Percentiles rank a stretch among this genome's conserved stretches.
Conservation (phyloP, 345 rosid genomes). For the Citrus reticulata region DNA sequence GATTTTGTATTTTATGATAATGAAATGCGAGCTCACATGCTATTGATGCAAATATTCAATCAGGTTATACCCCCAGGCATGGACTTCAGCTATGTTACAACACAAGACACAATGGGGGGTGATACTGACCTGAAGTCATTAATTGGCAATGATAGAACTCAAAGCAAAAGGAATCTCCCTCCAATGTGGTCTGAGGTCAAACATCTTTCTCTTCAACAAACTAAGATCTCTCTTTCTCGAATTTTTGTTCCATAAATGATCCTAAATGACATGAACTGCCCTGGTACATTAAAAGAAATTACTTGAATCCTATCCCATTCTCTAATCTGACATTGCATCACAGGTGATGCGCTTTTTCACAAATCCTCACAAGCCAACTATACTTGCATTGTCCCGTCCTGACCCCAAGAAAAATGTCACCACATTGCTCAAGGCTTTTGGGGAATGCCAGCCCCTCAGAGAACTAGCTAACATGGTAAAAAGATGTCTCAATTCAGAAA, state of each 20-base stretch:
- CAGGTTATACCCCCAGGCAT: slow-evolving; percentile 72
- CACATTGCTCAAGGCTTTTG: slow-evolving; percentile 87
- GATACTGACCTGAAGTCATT: slow-evolving; percentile 52
- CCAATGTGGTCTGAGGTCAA: slow-evolving; percentile 84
- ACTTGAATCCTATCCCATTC: background rate
- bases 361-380: slow-evolving; percentile 89
- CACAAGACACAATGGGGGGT: slow-evolving; percentile 49
- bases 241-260: background rate
- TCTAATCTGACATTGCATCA: slow-evolving; percentile 14
- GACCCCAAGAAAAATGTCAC: slow-evolving; percentile 92
- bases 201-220: slow-evolving; percentile 1
- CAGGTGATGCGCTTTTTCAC: slow-evolving; percentile 88
- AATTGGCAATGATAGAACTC: slow-evolving; percentile 54
- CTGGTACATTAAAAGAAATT: background rate
- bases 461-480: slow-evolving; percentile 91
- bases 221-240: background rate
- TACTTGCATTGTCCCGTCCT: slow-evolving; percentile 87
- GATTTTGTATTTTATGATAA: background rate
- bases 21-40: background rate
- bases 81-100: slow-evolving; percentile 61
- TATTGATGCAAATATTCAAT: background rate
- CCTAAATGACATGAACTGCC: background rate
- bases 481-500: background rate
- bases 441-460: slow-evolving; percentile 76
- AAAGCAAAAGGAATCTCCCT: slow-evolving; percentile 64